Percentiles rank a stretch among this genome's conserved stretches.
Conservation (phyloP, 768 basidiomycete species). For the Leccinum variicolor region DNA sequence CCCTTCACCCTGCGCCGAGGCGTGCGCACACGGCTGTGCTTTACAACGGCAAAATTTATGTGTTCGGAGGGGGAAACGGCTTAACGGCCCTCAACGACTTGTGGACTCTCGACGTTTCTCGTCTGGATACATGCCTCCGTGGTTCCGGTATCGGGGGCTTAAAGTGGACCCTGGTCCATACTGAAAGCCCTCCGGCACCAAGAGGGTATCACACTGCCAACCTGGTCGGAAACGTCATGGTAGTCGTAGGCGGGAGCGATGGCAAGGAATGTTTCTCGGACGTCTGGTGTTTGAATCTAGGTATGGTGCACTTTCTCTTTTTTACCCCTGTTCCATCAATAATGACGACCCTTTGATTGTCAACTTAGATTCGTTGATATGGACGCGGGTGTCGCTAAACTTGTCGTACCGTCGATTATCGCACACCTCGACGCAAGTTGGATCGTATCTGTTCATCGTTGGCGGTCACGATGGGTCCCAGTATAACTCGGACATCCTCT, state of each 20-base stretch:
- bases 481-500: conserved; percentile 71
- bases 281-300: conserved; percentile 81
- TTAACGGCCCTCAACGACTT: conserved; percentile 86
- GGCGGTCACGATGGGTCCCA: conserved; percentile 83
- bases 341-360: background rate
- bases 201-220: conserved; percentile 93
- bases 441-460: conserved; percentile 85
- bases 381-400: conserved; percentile 26
- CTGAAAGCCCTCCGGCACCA: conserved; percentile 55
- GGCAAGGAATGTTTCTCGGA: conserved; percentile 86
- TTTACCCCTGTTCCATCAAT: background rate
- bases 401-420: conserved; percentile 59
- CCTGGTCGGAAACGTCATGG: conserved; percentile 79
- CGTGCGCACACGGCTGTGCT: conserved; percentile 86
- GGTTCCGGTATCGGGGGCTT: conserved; percentile 24
- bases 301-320: conserved; percentile 43
- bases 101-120: conserved; percentile 77
- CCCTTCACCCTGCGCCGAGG: conserved; percentile 56
- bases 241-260: conserved; percentile 89
- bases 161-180: conserved; percentile 59
- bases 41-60: conserved; percentile 67
- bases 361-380: conserved; percentile 23
- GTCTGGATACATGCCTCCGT: conserved; percentile 30
- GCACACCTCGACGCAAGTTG: conserved; percentile 87
- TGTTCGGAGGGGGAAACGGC: conserved; percentile 96